Conservation (phyloP, 805 yeast species). For the Metschnikowia similis region DNA sequence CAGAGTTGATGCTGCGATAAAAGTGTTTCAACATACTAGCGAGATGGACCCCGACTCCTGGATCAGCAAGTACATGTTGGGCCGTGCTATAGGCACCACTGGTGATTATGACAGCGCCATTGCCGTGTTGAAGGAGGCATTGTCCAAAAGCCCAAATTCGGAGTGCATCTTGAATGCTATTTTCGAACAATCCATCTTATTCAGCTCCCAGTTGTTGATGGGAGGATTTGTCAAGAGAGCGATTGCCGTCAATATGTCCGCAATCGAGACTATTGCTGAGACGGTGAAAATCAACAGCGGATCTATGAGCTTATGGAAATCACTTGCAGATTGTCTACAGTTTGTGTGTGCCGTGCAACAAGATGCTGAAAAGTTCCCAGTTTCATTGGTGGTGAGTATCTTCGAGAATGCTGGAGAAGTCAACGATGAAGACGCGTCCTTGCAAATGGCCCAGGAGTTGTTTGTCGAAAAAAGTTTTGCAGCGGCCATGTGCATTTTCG, state of each 20-base stretch:
- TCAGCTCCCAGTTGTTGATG: conserved; percentile 47
- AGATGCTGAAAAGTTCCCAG: conserved; percentile 47
- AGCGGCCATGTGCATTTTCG: conserved; percentile 36
- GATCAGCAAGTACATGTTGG: conserved; percentile 64
- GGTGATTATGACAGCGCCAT: conserved; percentile 66
- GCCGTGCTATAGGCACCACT: conserved; percentile 57
- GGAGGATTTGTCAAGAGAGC: conserved; percentile 72
- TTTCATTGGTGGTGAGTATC: conserved; percentile 14
- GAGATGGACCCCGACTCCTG: conserved; percentile 51
- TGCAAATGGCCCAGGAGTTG: conserved; percentile 11
- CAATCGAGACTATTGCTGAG: conserved; percentile 40
- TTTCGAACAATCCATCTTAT: conserved; percentile 52
- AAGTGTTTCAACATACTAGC: conserved; percentile 69
- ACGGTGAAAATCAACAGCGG: conserved; percentile 33
- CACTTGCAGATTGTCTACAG: conserved; percentile 53
- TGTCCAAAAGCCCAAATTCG: conserved; percentile 44
- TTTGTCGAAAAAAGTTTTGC: conserved; percentile 14
- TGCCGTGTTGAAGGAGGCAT: conserved; percentile 39
- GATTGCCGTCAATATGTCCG: conserved; percentile 40
- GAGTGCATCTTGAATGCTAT: conserved; percentile 45
- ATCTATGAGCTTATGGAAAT: conserved; percentile 63
- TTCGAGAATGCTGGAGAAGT: conserved; percentile 14
- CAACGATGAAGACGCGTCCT: conserved; percentile 17
- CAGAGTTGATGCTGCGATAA: conserved; percentile 76
- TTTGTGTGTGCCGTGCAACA: conserved; percentile 55